Conservation (phyloP, 805 yeast genomes). For the Grigorovia transvaalensis region DNA sequence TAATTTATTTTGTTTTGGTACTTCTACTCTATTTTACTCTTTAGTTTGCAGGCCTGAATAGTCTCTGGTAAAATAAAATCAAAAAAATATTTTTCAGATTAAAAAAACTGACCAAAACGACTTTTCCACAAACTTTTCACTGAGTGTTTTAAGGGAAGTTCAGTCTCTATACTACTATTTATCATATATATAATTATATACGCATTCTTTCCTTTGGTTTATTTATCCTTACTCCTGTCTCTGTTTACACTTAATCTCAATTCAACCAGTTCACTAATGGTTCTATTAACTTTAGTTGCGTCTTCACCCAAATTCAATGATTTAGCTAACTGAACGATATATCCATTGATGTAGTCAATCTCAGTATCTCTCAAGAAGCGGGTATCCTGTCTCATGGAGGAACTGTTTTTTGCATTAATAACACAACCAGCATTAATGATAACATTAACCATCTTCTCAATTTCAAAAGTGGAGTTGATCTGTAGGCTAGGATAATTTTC, state of each 20-base stretch:
- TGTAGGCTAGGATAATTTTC: slow-evolving; percentile 21
- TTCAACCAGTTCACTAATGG: slow-evolving; percentile 28
- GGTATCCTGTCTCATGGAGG: slow-evolving; percentile 49
- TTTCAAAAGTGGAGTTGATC: slow-evolving; percentile 22
- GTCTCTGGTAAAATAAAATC: no score
- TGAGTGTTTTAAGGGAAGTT: not conserved
- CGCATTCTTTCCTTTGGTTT: not conserved
- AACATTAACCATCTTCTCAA: slow-evolving; percentile 27
- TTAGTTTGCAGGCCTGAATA: no score
- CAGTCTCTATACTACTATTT: not conserved
- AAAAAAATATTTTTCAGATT: no score
- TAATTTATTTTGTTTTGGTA: no score
- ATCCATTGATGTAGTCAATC: slow-evolving; percentile 77
- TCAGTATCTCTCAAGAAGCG: slow-evolving; percentile 53
- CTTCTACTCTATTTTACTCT: no score
- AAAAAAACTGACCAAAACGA: no score
- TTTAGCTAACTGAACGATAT: slow-evolving; percentile 46
- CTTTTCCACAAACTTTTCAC: not conserved
- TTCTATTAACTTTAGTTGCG: slow-evolving; percentile 23
- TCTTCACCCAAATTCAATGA: slow-evolving; percentile 28
- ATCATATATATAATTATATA: not conserved
- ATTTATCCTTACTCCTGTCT: slow-evolving; percentile 7
- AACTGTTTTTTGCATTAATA: slow-evolving; percentile 46
- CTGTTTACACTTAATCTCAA: slow-evolving; percentile 24
- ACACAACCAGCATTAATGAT: slow-evolving; percentile 35